phyloP scores from a whole-genome alignment of 2,329 filamentous ascomycete species.

The Alternaria angustiovoidea region DNA sequence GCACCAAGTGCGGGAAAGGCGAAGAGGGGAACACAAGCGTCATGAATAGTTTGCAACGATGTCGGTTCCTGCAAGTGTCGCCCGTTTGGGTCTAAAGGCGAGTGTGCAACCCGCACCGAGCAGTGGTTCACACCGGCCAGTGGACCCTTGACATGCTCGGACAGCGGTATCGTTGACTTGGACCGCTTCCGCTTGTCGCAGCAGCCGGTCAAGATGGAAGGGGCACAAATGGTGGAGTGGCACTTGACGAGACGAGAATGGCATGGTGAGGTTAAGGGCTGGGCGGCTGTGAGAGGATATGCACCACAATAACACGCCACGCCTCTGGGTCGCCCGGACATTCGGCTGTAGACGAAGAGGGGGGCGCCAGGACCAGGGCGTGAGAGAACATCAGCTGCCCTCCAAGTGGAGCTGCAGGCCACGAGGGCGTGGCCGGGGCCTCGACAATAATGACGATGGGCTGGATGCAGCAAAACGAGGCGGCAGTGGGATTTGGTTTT shows the following conservation, averaged over 20 bases:
- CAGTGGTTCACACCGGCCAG: slow-evolving; percentile 33
- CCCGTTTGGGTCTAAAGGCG: slow-evolving; percentile 38
- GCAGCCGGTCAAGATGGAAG: slow-evolving; percentile 7
- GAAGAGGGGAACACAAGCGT: slow-evolving; percentile 25
- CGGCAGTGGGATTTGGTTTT: slow-evolving; percentile 6
- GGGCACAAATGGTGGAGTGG: slow-evolving; percentile 13
- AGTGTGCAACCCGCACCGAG: slow-evolving; percentile 37
- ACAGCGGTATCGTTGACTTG: slow-evolving; percentile 27
- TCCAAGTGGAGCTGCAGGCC: slow-evolving; percentile 22
- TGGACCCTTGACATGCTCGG: slow-evolving; percentile 25
- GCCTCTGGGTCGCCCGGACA: slow-evolving; percentile 17
- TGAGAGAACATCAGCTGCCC: slow-evolving; percentile 34
- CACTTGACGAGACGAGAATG: slow-evolving; percentile 1
- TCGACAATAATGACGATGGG: slow-evolving; percentile 30
- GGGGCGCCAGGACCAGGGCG: slow-evolving; percentile 25
- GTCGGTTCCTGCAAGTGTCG: slow-evolving; percentile 41
- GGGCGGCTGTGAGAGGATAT: slow-evolving; percentile 4
- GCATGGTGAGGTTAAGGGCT: slow-evolving; percentile 1
- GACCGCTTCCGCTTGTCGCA: slow-evolving; percentile 3
- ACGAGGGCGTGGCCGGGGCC: slow-evolving; percentile 27
- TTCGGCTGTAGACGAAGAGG: slow-evolving; percentile 21
- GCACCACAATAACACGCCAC: slow-evolving; percentile 11
- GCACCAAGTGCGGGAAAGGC: slow-evolving; percentile 27
- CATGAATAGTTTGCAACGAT: slow-evolving; percentile 30
- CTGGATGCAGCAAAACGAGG: slow-evolving; percentile 20